phyloP scores from a whole-genome alignment of 768 basidiomycete species.

The Lyophyllum semitale region DNA sequence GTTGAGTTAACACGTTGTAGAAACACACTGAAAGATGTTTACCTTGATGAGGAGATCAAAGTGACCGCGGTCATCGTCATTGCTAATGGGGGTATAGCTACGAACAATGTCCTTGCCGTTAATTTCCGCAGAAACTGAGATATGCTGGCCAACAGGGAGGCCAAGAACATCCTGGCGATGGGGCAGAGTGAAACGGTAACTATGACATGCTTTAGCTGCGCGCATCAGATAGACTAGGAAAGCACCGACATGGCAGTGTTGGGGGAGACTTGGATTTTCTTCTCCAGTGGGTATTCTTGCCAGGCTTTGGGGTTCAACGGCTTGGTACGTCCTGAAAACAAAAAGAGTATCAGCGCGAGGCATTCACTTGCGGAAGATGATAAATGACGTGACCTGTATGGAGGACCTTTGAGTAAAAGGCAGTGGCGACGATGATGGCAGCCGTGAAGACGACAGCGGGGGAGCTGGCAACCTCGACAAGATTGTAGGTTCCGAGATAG shows the following conservation, averaged over 20 bases:
- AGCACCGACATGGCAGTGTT: slow-evolving; percentile 89
- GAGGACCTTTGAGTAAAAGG: slow-evolving; percentile 56
- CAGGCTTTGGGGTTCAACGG: slow-evolving; percentile 77
- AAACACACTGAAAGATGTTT: slow-evolving; percentile 10
- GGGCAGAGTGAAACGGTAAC: slow-evolving; percentile 91
- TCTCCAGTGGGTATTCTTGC: slow-evolving; percentile 77
- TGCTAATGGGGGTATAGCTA: slow-evolving; percentile 94
- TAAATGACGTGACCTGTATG: slow-evolving; percentile 36
- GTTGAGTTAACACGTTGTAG: slow-evolving; percentile 1
- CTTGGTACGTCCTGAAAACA: slow-evolving; percentile 52
- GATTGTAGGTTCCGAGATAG: slow-evolving; percentile 35
- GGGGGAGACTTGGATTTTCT: slow-evolving; percentile 85
- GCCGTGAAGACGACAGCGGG: slow-evolving; percentile 57
- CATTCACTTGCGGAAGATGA: slow-evolving; percentile 5
- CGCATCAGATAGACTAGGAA: neutral
- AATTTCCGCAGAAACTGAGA: slow-evolving; percentile 87
- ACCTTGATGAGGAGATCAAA: slow-evolving; percentile 99
- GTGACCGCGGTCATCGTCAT: slow-evolving; percentile 89
- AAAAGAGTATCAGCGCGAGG: slow-evolving; percentile 14
- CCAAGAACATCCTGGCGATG: slow-evolving; percentile 77
- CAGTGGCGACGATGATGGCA: slow-evolving; percentile 46
- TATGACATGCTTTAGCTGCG: slow-evolving; percentile 27
- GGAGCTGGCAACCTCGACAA: slow-evolving; percentile 36
- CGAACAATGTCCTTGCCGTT: slow-evolving; percentile 88
- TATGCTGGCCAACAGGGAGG: slow-evolving; percentile 96